Evolutionary conservation across 139 green algal species (phyloP).

Genomic region (Closterium sp.): DNA sequence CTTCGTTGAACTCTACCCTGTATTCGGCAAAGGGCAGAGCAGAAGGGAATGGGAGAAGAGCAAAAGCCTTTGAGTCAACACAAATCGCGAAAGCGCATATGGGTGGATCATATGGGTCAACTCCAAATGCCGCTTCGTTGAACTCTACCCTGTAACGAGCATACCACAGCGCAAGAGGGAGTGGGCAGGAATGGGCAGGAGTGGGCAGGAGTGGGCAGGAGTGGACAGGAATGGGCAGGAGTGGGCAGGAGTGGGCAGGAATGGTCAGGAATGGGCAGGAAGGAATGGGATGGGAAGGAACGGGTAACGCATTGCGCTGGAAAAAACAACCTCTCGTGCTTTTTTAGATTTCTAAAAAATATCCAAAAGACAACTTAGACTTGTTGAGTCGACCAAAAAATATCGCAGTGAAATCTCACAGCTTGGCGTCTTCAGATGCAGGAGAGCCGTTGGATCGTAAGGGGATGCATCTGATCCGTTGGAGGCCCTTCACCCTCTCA

Average conservation of each 20-base stretch:
- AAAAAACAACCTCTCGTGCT: too few relatives aligned
- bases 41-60: neutral
- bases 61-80: neutral
- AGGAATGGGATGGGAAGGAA: neutral
- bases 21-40: neutral
- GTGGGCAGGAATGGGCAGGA: too few relatives aligned
- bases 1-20: neutral
- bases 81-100: neutral
- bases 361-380: too few relatives aligned
- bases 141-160: neutral
- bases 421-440: neutral
- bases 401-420: neutral
- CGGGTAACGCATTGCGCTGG: too few relatives aligned
- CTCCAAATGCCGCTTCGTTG: neutral
- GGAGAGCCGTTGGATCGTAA: neutral
- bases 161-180: neutral
- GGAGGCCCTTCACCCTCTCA: neutral
- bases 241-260: too few relatives aligned
- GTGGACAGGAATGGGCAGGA: too few relatives aligned
- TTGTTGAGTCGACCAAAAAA: too few relatives aligned
- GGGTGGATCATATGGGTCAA: too few relatives aligned
- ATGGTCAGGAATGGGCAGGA: too few relatives aligned
- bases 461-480: neutral
- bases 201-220: too few relatives aligned
- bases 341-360: too few relatives aligned